These are phyloP conservation scores for Curvularia verruculosa DNA, from an alignment of 2,329 filamentous ascomycete genomes.

Conservation along the genomic window DNA sequence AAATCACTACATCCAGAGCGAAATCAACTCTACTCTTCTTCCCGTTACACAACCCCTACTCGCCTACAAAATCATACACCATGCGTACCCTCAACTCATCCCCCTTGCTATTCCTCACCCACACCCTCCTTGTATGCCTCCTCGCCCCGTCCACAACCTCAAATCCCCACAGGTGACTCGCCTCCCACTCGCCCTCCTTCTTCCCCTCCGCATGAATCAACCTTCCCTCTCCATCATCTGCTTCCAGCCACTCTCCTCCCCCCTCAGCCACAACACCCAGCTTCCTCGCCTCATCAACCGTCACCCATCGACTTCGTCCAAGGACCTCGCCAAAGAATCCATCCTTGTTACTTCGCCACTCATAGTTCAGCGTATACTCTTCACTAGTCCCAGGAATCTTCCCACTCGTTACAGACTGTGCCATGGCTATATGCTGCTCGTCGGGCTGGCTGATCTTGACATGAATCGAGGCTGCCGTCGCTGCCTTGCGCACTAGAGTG, in stretches of 20 bases:
- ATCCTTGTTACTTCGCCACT: slow-evolving; percentile 23
- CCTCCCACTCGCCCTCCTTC: slow-evolving; percentile 19
- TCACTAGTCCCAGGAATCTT: slow-evolving; percentile 23
- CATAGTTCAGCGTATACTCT: slow-evolving; percentile 17
- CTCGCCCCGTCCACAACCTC: slow-evolving; percentile 17
- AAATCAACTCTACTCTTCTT: too few relatives aligned
- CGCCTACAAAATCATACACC: slow-evolving; percentile 21
- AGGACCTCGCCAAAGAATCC: slow-evolving; percentile 19
- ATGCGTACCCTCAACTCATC: slow-evolving; percentile 15
- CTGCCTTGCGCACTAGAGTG: slow-evolving; percentile 16
- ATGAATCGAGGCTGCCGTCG: slow-evolving; percentile 20
- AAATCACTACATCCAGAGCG: too few relatives aligned
- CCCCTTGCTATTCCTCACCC: slow-evolving; percentile 13
- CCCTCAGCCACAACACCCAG: slow-evolving; percentile 7
- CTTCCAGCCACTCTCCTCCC: slow-evolving; percentile 16
- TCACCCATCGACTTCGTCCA: slow-evolving; percentile 21
- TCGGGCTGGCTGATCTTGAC: slow-evolving; percentile 21
- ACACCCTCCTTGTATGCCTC: slow-evolving; percentile 18
- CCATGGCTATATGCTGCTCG: slow-evolving; percentile 16
- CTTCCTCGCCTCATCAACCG: slow-evolving; percentile 12
- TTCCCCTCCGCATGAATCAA: slow-evolving; percentile 20
- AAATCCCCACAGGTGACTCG: slow-evolving; percentile 23
- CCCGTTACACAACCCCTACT: not conserved
- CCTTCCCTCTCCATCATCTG: slow-evolving; percentile 13
- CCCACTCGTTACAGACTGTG: slow-evolving; percentile 18